These are phyloP conservation scores for Penicillium sp. DNA, from an alignment of 2,329 filamentous ascomycete genomes.

Conservation along the genomic window DNA sequence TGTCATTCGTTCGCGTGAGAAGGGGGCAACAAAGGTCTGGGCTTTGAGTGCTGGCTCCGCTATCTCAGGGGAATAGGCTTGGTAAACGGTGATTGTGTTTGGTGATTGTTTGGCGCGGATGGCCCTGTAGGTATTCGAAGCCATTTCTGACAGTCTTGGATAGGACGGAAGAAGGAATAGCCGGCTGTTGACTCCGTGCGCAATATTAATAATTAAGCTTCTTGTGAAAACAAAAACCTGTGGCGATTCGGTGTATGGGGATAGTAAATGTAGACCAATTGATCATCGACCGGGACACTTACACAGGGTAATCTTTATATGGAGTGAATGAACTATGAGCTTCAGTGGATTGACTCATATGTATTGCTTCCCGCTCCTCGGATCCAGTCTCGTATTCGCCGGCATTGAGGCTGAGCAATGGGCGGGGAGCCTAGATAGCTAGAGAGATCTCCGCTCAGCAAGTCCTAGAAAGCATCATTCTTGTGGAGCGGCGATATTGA, in stretches of 20 bases:
- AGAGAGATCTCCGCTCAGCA: no score
- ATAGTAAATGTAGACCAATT: no score
- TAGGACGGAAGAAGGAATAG: no score
- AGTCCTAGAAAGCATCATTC: no score
- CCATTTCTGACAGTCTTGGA: not conserved
- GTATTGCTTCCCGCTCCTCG: not conserved
- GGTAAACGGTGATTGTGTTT: conserved; percentile 60
- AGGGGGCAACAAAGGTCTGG: conserved; percentile 54
- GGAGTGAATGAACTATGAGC: not conserved
- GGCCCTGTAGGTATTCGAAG: conserved; percentile 42
- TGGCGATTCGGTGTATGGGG: no score
- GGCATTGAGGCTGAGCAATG: not conserved
- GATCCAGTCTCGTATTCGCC: not conserved
- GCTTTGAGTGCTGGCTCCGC: conserved; percentile 52
- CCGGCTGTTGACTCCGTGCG: no score
- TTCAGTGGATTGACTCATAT: not conserved
- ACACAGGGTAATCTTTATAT: no score
- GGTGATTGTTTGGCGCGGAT: conserved; percentile 55
- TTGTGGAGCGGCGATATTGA: no score
- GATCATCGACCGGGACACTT: no score
- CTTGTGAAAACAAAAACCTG: no score
- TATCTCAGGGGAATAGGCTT: conserved; percentile 58
- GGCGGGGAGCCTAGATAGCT: no score
- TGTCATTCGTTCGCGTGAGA: conserved; percentile 58
- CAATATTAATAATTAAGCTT: no score